These are phyloP conservation scores for Ustanciosporium gigantosporum DNA, from an alignment of 1,284 basidiomycete genomes.

Conservation along the genomic window DNA sequence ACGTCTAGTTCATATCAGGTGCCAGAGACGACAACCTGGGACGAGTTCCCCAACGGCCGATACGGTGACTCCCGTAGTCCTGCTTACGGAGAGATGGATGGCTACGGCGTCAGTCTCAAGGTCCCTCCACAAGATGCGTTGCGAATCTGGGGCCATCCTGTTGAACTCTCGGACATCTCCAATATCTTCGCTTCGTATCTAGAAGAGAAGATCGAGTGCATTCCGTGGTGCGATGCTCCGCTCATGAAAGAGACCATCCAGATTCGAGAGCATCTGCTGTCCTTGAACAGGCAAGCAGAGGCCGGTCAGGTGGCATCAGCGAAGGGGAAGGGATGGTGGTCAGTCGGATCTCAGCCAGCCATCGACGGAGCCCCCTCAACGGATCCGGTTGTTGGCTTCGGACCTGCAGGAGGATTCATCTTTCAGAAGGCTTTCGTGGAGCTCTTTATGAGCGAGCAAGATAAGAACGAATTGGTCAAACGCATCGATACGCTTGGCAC, in stretches of 20 bases:
- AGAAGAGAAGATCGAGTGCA: constrained; percentile 69
- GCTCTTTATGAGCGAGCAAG: constrained; percentile 76
- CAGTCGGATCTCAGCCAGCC: constrained; percentile 88
- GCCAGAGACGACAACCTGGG: constrained; percentile 49
- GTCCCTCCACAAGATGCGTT: constrained; percentile 68
- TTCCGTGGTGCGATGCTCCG: constrained; percentile 87
- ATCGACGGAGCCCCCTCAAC: constrained; percentile 52
- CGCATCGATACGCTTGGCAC: constrained; percentile 67
- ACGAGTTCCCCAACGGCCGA: constrained; percentile 60
- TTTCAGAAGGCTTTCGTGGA: constrained; percentile 98
- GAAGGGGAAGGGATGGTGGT: constrained; percentile 72
- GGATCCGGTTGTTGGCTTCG: constrained; percentile 80
- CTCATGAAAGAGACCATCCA: constrained; percentile 80
- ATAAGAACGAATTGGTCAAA: constrained; percentile 71
- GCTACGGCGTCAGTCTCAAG: constrained; percentile 59
- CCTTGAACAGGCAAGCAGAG: constrained; percentile 66
- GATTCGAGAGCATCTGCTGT: constrained; percentile 78
- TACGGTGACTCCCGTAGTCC: constrained; percentile 58
- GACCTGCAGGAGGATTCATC: constrained; percentile 85
- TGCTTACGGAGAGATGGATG: constrained; percentile 59
- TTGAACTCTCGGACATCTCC: constrained; percentile 73
- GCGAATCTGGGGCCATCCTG: constrained; percentile 80
- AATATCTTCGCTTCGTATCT: constrained; percentile 80
- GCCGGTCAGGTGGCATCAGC: constrained; percentile 19
- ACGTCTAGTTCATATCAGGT: constrained; percentile 37